Evolutionary conservation across 768 basidiomycete species (phyloP), one percentile per base, ranked within the genome.

Genomic region (Guyanaporus albipodus): DNA sequence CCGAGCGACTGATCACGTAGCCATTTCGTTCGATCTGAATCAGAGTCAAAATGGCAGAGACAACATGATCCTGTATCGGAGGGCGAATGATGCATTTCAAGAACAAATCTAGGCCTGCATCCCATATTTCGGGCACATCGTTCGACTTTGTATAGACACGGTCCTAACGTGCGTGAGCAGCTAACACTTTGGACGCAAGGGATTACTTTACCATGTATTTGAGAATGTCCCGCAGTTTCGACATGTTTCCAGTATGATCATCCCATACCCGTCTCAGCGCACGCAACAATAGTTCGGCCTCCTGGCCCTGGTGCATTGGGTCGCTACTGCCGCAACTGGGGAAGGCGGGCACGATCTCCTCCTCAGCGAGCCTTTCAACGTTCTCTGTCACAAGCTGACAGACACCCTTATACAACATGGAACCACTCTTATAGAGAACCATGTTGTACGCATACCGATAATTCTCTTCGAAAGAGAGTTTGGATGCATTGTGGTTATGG

Each of bases 381-480:
- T 99, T 90, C 57, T 89, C 83, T 10, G 77, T 71, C 34, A 99
- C 80, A 26, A 98, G 80, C 37, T 76, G 68, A 46, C 74, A 83
- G 35, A 95, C 82, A 5, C 93, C 94, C 28, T 83, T 82, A 68
- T 98, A 98, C 19, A 99, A 73, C 69, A 77, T 80, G 47, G 85
- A 83, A 3, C 91, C 92, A 43, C 85, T 78, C 63, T 88, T 90
- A 60, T 85, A 78, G 4, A 96, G 77, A 5, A 96, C 93, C 79
- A 98, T 83, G 62, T 93, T 92, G 70, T 96, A 96, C 17, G 86
- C 91, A 64, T 87, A 92, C 34, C 95, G 79, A 64, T 96, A 91
- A 55, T 91, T 90, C 69, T 94, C 93, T 64, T 98, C 91, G 56
- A 87, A 94, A 18, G 86, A 88, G 27, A 99, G 79, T 57, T 83